A percentile compares a stretch with the other conserved stretches of the same genome.
Conservation (phyloP, 805 yeast genomes). For the Nakazawaea wyomingensis region DNA sequence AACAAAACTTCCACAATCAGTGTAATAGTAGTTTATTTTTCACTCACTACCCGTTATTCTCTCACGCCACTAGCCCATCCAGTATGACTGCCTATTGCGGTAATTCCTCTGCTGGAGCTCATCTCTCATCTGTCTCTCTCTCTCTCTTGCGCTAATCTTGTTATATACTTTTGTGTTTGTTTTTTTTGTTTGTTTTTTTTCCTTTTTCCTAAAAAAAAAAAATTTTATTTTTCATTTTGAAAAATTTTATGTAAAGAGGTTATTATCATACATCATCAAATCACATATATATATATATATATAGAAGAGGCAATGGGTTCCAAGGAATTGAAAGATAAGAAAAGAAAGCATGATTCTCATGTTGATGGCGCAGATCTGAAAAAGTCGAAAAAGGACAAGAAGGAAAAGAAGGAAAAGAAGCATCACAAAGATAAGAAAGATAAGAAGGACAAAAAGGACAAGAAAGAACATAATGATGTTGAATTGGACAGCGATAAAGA, state of each 20-base stretch:
- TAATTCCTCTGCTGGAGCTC: conserved; percentile 2
- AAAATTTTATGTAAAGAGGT: too few species aligned
- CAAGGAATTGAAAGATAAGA: conserved; percentile 22
- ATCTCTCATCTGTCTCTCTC: too few species aligned
- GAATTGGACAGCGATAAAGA: conserved; percentile 15
- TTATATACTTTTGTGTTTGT: neutral
- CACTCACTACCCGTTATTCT: neutral
- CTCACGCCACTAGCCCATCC: conserved; percentile 2
- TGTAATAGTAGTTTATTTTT: too few species aligned
- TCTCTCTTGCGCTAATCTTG: too few species aligned
- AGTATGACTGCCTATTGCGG: neutral
- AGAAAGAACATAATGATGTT: too few species aligned
- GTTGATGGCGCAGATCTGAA: conserved; percentile 16
- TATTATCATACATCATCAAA: too few species aligned
- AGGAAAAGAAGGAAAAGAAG: conserved; percentile 28
- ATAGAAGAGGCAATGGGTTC: conserved; percentile 8
- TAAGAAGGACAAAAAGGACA: conserved; percentile 31
- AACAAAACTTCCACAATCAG: too few species aligned
- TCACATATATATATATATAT: too few species aligned
- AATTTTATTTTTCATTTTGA: conserved; percentile 9
- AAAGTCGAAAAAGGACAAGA: conserved; percentile 23
- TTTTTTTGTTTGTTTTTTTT: neutral
- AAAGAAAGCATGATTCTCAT: conserved; percentile 22
- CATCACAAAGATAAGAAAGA: conserved; percentile 35
- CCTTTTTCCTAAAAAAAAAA: neutral